These are phyloP conservation scores for Hypericum perforatum DNA, from an alignment of 345 rosid genomes.

Conservation along the genomic window DNA sequence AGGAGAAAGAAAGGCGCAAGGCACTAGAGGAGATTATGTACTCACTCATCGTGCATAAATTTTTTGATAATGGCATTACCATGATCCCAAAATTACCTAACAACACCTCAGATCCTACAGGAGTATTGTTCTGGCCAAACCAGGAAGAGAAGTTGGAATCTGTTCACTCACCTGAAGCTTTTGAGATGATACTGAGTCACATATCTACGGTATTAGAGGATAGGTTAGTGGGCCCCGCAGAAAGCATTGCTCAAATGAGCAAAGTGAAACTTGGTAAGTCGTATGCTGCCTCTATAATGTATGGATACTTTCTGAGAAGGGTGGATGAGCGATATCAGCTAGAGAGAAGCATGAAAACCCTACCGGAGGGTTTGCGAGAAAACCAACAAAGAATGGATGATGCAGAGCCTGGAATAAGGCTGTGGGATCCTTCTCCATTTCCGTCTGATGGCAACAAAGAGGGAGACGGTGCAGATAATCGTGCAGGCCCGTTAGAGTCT, in stretches of 20 bases:
- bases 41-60: constrained; percentile 69
- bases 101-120: constrained; percentile 57
- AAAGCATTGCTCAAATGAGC: constrained; percentile 58
- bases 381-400: constrained; percentile 32
- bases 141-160: constrained; percentile 78
- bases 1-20: constrained; percentile 58
- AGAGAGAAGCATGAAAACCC: constrained; percentile 74
- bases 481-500: constrained; percentile 42
- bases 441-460: constrained; percentile 34
- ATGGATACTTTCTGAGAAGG: constrained; percentile 82
- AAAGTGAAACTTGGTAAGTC: constrained; percentile 84
- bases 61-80: constrained; percentile 49
- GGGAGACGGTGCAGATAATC: constrained; percentile 8
- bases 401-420: constrained; percentile 32
- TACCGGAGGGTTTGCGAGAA: constrained; percentile 48
- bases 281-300: constrained; percentile 90
- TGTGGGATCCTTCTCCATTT: constrained; percentile 75
- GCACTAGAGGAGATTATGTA: constrained; percentile 74
- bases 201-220: constrained; percentile 71
- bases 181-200: constrained; percentile 90
- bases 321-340: constrained; percentile 85
- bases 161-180: constrained; percentile 86
- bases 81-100: constrained; percentile 65
- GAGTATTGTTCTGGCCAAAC: constrained; percentile 89
- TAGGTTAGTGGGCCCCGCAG: constrained; percentile 63